Evolutionary conservation across 805 yeast genomes (phyloP).

Genomic region (Pichia ethanolica): DNA sequence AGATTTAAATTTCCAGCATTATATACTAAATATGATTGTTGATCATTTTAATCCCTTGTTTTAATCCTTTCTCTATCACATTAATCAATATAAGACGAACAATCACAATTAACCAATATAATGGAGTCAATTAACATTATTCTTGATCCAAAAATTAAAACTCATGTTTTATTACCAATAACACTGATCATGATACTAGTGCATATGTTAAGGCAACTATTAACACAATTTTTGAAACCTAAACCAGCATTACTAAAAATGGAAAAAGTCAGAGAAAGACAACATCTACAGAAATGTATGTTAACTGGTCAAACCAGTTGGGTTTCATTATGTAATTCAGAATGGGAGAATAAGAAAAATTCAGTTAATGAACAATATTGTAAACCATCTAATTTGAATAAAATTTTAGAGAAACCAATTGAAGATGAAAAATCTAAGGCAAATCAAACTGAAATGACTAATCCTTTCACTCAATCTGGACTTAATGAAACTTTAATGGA

Average conservation of each 20-base stretch:
- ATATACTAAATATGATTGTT: too few species aligned
- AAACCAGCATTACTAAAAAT: conserved; percentile 46
- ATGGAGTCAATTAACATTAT: conserved; percentile 40
- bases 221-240: conserved; percentile 54
- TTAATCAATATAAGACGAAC: too few species aligned
- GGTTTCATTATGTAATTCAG: conserved; percentile 9
- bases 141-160: conserved; percentile 73
- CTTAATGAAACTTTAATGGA: conserved; percentile 65
- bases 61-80: too few species aligned
- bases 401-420: conserved; percentile 4
- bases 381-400: not conserved
- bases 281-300: conserved; percentile 45
- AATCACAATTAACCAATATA: not conserved
- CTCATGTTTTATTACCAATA: conserved; percentile 90
- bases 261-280: conserved; percentile 51
- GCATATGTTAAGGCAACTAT: conserved; percentile 68
- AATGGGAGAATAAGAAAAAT: conserved; percentile 7
- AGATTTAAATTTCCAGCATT: too few species aligned
- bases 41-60: too few species aligned
- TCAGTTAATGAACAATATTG: conserved; percentile 2
- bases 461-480: conserved; percentile 66
- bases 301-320: not conserved
- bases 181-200: conserved; percentile 83
- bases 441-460: conserved; percentile 34
- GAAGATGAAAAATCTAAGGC: conserved; percentile 29